Evolutionary conservation across 495 filamentous ascomycete species (phyloP).

Genomic region (Aspergillus saccharolyticus): DNA sequence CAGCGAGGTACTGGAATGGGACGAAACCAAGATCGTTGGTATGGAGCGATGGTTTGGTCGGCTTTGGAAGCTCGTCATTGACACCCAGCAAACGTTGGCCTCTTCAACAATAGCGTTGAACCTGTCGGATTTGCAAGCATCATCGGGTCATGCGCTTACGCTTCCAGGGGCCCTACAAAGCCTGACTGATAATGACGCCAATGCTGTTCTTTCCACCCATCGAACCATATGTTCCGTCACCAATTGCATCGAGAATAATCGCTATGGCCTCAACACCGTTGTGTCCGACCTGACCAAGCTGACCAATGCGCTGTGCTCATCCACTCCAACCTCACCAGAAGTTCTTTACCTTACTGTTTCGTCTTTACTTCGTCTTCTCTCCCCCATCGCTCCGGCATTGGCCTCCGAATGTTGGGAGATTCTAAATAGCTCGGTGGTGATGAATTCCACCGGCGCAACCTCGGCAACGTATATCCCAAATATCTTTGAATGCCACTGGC

Average conservation of each 20-base stretch:
- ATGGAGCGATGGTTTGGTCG: constrained; percentile 73
- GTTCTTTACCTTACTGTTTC: constrained; percentile 36
- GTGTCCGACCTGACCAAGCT: constrained; percentile 77
- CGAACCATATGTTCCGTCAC: constrained; percentile 64
- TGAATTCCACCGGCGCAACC: not conserved
- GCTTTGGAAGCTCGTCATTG: constrained; percentile 53
- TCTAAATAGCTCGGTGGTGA: constrained; percentile 34
- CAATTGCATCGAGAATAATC: constrained; percentile 58
- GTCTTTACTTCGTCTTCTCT: constrained; percentile 62
- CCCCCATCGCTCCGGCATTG: constrained; percentile 72
- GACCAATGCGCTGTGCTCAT: constrained; percentile 56
- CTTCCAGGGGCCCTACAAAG: constrained; percentile 28
- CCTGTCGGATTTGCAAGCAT: constrained; percentile 13
- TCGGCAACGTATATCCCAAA: constrained; percentile 14
- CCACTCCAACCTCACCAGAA: constrained; percentile 28
- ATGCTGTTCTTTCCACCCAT: constrained; percentile 60
- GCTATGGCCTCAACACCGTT: constrained; percentile 70
- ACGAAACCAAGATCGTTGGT: constrained; percentile 75
- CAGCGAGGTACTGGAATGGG: constrained; percentile 80
- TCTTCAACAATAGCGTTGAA: constrained; percentile 21
- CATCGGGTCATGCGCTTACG: constrained; percentile 19
- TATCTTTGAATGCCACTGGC: constrained; percentile 52
- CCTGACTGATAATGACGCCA: constrained; percentile 46
- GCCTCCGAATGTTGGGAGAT: constrained; percentile 74
- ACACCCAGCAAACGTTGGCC: constrained; percentile 25